Evolutionary conservation across 192 early-diverging fungal genomes (phyloP).

Genomic region (Paraglomus occultum): DNA sequence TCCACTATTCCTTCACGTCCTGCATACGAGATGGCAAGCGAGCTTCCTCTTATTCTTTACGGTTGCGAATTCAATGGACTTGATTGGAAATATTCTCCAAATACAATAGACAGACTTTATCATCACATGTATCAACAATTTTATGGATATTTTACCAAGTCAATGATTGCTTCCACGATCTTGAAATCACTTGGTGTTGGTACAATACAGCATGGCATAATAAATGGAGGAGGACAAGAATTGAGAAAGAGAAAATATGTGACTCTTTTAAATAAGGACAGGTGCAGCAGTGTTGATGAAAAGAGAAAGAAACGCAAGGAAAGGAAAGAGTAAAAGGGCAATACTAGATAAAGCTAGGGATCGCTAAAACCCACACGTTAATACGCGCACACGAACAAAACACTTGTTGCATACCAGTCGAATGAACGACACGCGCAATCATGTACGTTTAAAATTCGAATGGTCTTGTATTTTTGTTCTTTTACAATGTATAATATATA

Average conservation of each 20-base stretch:
- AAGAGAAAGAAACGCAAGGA: slow-evolving; percentile 18
- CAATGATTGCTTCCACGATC: slow-evolving; percentile 46
- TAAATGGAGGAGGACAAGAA: slow-evolving; percentile 17
- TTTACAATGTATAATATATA: no score
- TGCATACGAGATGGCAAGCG: slow-evolving; percentile 90
- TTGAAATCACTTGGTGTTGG: slow-evolving; percentile 36
- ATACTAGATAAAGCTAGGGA: no score
- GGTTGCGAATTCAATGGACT: slow-evolving; percentile 77
- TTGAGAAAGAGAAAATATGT: slow-evolving; percentile 12
- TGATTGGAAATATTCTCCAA: slow-evolving; percentile 57
- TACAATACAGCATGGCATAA: slow-evolving; percentile 25
- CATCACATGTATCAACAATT: slow-evolving; percentile 49
- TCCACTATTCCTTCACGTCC: slow-evolving; percentile 65
- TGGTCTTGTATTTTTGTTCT: no score
- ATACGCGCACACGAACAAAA: no score
- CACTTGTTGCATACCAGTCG: no score
- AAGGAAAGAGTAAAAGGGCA: background rate
- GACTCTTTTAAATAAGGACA: background rate
- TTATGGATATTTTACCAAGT: slow-evolving; percentile 49
- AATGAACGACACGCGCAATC: no score
- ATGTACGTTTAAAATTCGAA: no score
- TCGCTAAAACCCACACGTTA: no score
- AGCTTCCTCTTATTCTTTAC: slow-evolving; percentile 84
- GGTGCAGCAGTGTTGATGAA: background rate
- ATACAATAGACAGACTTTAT: slow-evolving; percentile 39